Base-by-base conservation (phyloP, 768 basidiomycete genomes). In the Leccinum olivaceopallidum region DNA sequence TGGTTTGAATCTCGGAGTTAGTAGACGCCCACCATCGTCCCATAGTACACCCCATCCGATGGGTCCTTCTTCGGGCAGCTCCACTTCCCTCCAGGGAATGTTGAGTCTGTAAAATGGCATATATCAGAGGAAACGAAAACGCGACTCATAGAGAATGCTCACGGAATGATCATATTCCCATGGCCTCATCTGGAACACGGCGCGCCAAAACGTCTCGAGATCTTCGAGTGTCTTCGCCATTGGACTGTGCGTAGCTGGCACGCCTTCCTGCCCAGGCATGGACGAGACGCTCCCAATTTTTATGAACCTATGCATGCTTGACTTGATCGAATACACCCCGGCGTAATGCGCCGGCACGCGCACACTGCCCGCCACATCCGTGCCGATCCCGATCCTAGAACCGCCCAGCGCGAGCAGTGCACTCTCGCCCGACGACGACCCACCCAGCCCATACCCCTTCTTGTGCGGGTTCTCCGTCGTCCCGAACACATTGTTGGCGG, bases 391-490 rank as follows among this genome's bases (percentile, higher is more conserved):
- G 26, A 87, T 77, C 52, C 85, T 78, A 4, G 83, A 80, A 32
- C 86, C 86, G 20, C 84, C 83, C 56, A 81, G 75, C 0, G 87
- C 86, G 18, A 89, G 76, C 0, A 89, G 78, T 3, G 86, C 85
- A 2, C 80, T 82, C 69, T 89, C 88, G 6, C 88, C 88, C 2
- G 88, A 86, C 0, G 84, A 83, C 0, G 87, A 88, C 6, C 88
- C 88, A n/a, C 88, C 88, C 5, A 84, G 78, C 12, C 80, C 75
- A 62, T 85, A 79, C 0, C 76, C 78, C 18, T 66, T 67, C 55
- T 85, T 85, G 71, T 86, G 81, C 0, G 87, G 87, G 65, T 89
- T 90, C 30, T 77, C 80, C 1, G 85, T 83, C 55, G 73, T 73
- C 1, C 87, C 87, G 65, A 85, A 89, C 1, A 86, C 73, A 62